These are phyloP conservation scores for Pogostemon cablin DNA, from an alignment of 257 asterid genomes.

Conservation along the genomic window DNA sequence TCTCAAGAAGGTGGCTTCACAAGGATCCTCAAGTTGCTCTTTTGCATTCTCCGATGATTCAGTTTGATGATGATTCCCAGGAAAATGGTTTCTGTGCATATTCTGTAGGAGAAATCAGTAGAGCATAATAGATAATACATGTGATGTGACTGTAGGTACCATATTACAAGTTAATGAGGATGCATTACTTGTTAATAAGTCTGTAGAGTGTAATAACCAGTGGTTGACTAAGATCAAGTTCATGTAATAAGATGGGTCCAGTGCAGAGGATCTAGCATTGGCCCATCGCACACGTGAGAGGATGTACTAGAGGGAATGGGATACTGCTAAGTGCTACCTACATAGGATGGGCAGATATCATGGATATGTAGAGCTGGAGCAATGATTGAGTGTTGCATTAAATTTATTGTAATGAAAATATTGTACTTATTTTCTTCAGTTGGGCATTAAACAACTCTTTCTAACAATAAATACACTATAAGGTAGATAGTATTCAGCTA, in stretches of 20 bases:
- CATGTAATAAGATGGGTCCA: conserved; percentile 11
- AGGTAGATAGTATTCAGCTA: background rate
- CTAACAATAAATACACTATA: background rate
- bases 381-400: conserved; percentile 34
- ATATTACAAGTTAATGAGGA: conserved; percentile 29
- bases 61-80: conserved; percentile 34
- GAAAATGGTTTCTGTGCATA: conserved; percentile 37
- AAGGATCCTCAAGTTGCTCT: conserved; percentile 86
- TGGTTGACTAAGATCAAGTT: conserved; percentile 26
- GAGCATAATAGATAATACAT: conserved; percentile 36
- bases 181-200: conserved; percentile 39
- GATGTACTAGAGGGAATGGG: conserved; percentile 8
- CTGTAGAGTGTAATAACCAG: conserved; percentile 39
- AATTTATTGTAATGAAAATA: conserved; percentile 33
- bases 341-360: conserved; percentile 28
- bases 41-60: conserved; percentile 83
- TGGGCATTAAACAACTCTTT: conserved; percentile 22
- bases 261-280: conserved; percentile 17
- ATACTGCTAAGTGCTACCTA: background rate
- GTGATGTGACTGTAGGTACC: conserved; percentile 35
- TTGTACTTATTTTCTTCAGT: conserved; percentile 23
- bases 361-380: conserved; percentile 30
- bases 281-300: conserved; percentile 26
- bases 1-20: conserved; percentile 48
- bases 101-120: conserved; percentile 32